Conservation (phyloP, 169 alveolate species). For the Plasmodium malariae region DNA sequence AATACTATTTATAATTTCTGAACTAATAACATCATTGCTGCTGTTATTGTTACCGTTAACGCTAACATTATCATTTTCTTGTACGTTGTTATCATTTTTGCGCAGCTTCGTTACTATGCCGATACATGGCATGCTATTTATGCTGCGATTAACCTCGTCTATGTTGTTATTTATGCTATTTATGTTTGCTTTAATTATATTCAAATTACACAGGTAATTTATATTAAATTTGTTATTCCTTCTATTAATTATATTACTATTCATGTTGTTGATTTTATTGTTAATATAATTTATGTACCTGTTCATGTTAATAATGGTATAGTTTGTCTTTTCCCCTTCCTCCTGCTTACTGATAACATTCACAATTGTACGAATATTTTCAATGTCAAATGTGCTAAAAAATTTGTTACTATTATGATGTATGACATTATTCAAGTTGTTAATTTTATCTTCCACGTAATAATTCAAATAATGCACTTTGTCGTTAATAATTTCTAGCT, state of each 20-base stretch:
- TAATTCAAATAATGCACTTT: background rate
- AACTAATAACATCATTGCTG: background rate
- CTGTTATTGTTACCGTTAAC: background rate
- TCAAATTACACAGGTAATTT: conserved; percentile 35
- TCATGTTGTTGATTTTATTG: background rate
- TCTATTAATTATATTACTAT: conserved; percentile 3
- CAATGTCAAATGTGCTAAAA: background rate
- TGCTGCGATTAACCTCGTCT: conserved; percentile 20
- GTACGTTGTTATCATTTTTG: background rate
- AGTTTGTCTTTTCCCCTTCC: background rate
- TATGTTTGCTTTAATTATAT: conserved; percentile 16
- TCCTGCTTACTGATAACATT: background rate
- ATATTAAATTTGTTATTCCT: conserved; percentile 4
- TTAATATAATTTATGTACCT: conserved; percentile 31
- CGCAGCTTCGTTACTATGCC: background rate
- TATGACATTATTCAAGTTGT: conserved; percentile 30
- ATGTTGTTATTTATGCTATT: conserved; percentile 23
- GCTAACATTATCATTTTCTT: background rate
- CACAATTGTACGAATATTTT: background rate
- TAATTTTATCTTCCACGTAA: conserved; percentile 38
- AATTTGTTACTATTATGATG: background rate
- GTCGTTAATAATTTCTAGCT: conserved; percentile 12
- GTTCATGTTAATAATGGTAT: background rate
- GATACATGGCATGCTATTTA: background rate
- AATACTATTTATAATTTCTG: too few relatives aligned